Base-by-base conservation (phyloP, 768 basidiomycete species). In the Auricularia cornea region DNA sequence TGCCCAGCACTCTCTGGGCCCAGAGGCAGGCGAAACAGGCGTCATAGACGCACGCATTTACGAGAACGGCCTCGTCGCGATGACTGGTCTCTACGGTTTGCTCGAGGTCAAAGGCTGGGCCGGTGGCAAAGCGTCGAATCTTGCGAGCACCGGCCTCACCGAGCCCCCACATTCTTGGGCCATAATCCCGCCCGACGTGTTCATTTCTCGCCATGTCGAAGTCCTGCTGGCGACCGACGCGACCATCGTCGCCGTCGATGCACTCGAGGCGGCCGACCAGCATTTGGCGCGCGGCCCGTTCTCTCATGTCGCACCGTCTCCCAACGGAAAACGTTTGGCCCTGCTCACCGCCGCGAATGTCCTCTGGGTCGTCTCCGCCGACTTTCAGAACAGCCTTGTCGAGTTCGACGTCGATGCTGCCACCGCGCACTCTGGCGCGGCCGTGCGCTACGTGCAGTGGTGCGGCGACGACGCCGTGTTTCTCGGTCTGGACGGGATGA, bases 381-480 rank as follows among this genome's bases (percentile, higher is more conserved):
- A 98, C 73, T 98, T 98, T 71, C 88, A 91, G 66, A 83, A 92
- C 48, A 90, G 83, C 69, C 81, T 96, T 68, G 90, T 92, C 3
- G 95, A 97, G 71, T 94, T 92, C 67, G 85, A 94, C 48, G 62
- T 78, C 14, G 63, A 64, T 63, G 89, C 90, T 2, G 79, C 73
- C 8, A 78, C 76, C 54, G 80, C 83, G 32, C 70, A 77, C 64
- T 38, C 35, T 23, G 83, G 79, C 5, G 83, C 81, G 0, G 80
- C 84, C 23, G 80, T 91, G 2, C 78, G 79, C 38, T 88, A 89
- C 67, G 86, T 94, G 0, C 90, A 89, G 70, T 99, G 97, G 97
- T 98, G 94, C 72, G 95, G 95, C 1, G 93, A 94, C 70, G 95
- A 99, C 74, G 93, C 94, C 0, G 89, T 98, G 54, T 79, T 94